These are phyloP conservation scores for Oidiodendron maius DNA, from an alignment of 495 filamentous ascomycete species.

Conservation along the genomic window DNA sequence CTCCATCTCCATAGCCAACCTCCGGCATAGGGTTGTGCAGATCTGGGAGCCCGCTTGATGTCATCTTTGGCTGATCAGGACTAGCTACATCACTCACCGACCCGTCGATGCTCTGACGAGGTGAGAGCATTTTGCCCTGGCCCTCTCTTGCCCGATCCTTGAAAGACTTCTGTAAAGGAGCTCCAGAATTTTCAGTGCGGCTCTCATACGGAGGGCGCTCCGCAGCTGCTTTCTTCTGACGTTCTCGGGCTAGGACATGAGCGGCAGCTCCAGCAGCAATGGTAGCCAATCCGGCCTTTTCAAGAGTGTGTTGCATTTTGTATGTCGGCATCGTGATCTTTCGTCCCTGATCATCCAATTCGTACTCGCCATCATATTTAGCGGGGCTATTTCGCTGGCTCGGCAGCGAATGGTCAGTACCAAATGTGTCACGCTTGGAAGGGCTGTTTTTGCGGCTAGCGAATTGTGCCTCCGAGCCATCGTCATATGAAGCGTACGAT, in stretches of 20 bases:
- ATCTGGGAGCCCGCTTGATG: slow-evolving; percentile 57
- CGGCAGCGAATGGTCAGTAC: slow-evolving; percentile 18
- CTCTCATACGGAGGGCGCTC: slow-evolving; percentile 22
- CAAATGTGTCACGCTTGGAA: slow-evolving; percentile 20
- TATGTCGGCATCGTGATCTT: slow-evolving; percentile 37
- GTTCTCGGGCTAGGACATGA: slow-evolving; percentile 31
- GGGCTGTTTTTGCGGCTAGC: slow-evolving; percentile 22
- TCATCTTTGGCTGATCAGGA: slow-evolving; percentile 50
- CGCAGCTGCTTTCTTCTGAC: slow-evolving; percentile 26
- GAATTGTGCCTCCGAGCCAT: slow-evolving; percentile 28
- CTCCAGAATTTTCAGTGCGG: slow-evolving; percentile 15
- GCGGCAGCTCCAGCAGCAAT: slow-evolving; percentile 45
- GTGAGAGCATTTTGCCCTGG: slow-evolving; percentile 48
- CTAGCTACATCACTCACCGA: slow-evolving; percentile 53
- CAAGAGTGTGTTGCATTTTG: slow-evolving; percentile 34
- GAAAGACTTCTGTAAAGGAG: slow-evolving; percentile 38
- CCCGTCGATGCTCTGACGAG: slow-evolving; percentile 69
- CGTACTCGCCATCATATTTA: slow-evolving; percentile 35
- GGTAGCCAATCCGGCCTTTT: slow-evolving; percentile 44
- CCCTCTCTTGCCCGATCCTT: slow-evolving; percentile 47
- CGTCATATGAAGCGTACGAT: slow-evolving; percentile 35
- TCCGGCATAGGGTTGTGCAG: slow-evolving; percentile 61
- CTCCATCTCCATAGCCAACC: slow-evolving; percentile 42
- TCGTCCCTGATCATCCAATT: slow-evolving; percentile 46
- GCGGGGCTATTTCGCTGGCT: slow-evolving; percentile 17